Evolutionary conservation across 352 stramenopile genomes (phyloP).

Genomic region (Globisporangium rhizosaccharum): DNA sequence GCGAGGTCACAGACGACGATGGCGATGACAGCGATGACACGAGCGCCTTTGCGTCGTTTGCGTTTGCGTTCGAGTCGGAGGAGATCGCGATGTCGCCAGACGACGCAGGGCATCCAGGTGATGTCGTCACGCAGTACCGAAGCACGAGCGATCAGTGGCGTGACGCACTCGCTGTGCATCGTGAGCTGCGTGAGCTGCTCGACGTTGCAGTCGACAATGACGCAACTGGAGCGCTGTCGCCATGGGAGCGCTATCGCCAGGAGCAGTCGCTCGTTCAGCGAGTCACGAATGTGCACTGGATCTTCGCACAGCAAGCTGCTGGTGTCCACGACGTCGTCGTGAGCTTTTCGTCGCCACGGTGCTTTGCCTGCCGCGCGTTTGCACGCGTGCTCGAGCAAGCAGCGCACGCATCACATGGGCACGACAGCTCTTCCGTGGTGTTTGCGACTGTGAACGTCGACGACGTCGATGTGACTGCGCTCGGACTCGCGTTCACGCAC

Average conservation of each 20-base stretch:
- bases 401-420: background rate
- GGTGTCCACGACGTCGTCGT: conserved; percentile 11
- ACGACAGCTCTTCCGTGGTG: background rate
- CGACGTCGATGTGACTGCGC: conserved; percentile 9
- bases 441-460: conserved; percentile 19
- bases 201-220: background rate
- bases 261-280: background rate
- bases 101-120: background rate
- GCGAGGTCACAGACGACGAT: background rate
- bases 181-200: background rate
- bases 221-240: background rate
- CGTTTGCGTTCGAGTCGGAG: background rate
- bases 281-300: background rate
- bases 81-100: background rate
- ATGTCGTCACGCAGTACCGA: background rate
- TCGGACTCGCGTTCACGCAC: conserved; percentile 2
- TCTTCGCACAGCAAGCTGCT: background rate
- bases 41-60: background rate
- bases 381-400: conserved; percentile 12
- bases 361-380: conserved; percentile 15
- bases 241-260: conserved; percentile 7
- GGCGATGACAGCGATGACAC: background rate
- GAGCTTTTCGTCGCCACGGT: conserved; percentile 17
- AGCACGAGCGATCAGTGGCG: background rate
- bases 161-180: background rate